Evolutionary conservation across 495 filamentous ascomycete genomes (phyloP).

Genomic region (Aspergillus olivimuriae): DNA sequence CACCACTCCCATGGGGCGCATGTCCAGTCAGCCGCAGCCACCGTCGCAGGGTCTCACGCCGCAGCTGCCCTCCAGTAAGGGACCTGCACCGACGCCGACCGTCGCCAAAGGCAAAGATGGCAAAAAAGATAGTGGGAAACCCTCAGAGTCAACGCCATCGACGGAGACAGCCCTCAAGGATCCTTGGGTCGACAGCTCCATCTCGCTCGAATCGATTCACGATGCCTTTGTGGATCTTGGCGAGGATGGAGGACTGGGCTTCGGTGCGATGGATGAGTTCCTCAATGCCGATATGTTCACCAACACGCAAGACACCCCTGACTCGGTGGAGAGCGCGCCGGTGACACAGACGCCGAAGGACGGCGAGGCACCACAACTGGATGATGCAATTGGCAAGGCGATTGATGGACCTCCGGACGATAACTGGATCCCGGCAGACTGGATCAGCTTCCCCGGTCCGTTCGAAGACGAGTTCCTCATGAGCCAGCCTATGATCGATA

Average conservation of each 20-base stretch:
- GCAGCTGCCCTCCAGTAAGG: constrained; percentile 26
- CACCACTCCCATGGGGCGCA: constrained; percentile 38
- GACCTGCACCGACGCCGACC: constrained; percentile 20
- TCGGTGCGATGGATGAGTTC: constrained; percentile 36
- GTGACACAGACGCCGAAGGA: constrained; percentile 36
- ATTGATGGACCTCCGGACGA: constrained; percentile 15
- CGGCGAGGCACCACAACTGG: constrained; percentile 13
- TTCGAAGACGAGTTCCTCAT: constrained; percentile 17
- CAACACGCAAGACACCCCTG: constrained; percentile 36
- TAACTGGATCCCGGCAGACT: constrained; percentile 27
- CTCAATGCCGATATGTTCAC: constrained; percentile 39
- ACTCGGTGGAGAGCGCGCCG: constrained; percentile 29
- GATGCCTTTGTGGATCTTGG: constrained; percentile 34
- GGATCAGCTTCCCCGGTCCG: constrained; percentile 24
- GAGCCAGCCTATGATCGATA: constrained; percentile 23
- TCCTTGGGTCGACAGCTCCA: constrained; percentile 36
- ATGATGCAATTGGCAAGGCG: constrained; percentile 16
- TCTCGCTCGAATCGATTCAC: constrained; percentile 36
- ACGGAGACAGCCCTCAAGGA: constrained; percentile 19
- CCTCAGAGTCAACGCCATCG: constrained; percentile 9
- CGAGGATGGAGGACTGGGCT: constrained; percentile 24
- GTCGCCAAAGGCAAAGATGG: constrained; percentile 19
- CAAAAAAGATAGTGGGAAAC: constrained; percentile 25
- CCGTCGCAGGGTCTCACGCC: constrained; percentile 40
- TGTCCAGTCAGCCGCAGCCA: constrained; percentile 33